A percentile compares a stretch with the other conserved stretches of the same genome.
These are phyloP conservation scores for Mycena chlorophos DNA, from an alignment of 768 basidiomycete species.

Conservation along the genomic window DNA sequence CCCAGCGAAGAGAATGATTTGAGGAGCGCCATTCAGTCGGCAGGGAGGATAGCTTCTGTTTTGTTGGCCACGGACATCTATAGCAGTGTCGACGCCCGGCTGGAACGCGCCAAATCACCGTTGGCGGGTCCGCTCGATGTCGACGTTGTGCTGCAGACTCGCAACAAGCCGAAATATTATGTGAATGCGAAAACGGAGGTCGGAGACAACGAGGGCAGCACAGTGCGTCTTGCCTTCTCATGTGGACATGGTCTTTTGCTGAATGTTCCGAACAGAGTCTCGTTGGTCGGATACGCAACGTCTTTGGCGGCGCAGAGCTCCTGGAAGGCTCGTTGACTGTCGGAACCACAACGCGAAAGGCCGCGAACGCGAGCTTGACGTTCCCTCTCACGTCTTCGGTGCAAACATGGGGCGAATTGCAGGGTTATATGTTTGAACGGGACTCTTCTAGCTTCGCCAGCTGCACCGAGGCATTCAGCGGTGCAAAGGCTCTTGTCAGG, in stretches of 20 bases:
- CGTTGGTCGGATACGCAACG: constrained; percentile 80
- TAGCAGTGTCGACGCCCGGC: constrained; percentile 56
- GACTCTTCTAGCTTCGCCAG: constrained; percentile 82
- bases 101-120: constrained; percentile 58
- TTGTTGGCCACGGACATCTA: constrained; percentile 82
- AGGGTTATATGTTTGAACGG: constrained; percentile 70
- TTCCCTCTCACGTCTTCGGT: constrained; percentile 65
- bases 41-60: constrained; percentile 62
- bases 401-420: constrained; percentile 66
- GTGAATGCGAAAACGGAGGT: constrained; percentile 86
- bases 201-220: constrained; percentile 90
- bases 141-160: constrained; percentile 76
- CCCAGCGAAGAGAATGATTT: constrained; percentile 40
- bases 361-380: constrained; percentile 71
- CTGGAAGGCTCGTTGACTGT: constrained; percentile 80
- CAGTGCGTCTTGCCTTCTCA: constrained; percentile 53
- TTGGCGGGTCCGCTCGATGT: constrained; percentile 62
- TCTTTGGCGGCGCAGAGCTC: constrained; percentile 89
- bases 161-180: constrained; percentile 74
- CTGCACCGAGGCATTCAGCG: constrained; percentile 62
- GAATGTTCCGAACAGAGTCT: constrained; percentile 51
- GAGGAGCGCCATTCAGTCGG: constrained; percentile 67
- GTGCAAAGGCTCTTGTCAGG: constrained; percentile 67
- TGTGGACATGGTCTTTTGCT: background rate
- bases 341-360: constrained; percentile 84